Evolutionary conservation across 805 yeast species (phyloP), one percentile per base, ranked within the genome.

Genomic region (Ogataea trehaloabstinens): DNA sequence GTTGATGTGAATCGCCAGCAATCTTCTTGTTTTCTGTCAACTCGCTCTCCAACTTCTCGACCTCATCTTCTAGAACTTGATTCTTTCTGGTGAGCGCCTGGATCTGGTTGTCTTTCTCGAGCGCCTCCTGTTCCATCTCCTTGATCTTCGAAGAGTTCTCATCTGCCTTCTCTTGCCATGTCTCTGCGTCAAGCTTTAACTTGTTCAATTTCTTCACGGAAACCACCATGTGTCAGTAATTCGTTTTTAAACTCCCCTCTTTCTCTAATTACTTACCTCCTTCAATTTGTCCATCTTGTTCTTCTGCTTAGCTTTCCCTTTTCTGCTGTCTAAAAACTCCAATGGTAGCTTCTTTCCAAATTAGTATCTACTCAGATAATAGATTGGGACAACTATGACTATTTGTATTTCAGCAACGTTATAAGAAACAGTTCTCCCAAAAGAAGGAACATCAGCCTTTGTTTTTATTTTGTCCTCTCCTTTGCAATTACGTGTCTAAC

Each of bases 81-180:
- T 90, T 91, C 73, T 87, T 89, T 71, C 95, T 89, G 48, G 90
- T 82, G 67, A 93, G 78, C 4, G 97, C 76, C 62, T 88, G 89
- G 66, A 93, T 88, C 66, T 87, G 93, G 73, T 93, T 91, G 66
- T 93, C 99, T 72, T 90, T 90, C 53, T 87, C 91, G 52, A 86
- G 73, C 61, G 78, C 76, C 60, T 88, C 95, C 71, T 91, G 97
- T 68, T 91, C 98, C 66, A 91, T 75, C 61, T 75, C 83, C 76
- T 90, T 93, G 70, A 85, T 80, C 64, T 81, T 82, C 48, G 74
- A 80, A 45, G 80, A 68, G 57, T 85, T 77, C 57, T 86, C 96
- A 60, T 93, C 99, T 45, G 93, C 82, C 74, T 89, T 87, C 66
- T 88, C 96, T 73, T 91, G 96, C 88, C 99, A 95, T 56, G 83